Evolutionary conservation across 495 filamentous ascomycete genomes (phyloP).

Genomic region (Lophium mytilinum): DNA sequence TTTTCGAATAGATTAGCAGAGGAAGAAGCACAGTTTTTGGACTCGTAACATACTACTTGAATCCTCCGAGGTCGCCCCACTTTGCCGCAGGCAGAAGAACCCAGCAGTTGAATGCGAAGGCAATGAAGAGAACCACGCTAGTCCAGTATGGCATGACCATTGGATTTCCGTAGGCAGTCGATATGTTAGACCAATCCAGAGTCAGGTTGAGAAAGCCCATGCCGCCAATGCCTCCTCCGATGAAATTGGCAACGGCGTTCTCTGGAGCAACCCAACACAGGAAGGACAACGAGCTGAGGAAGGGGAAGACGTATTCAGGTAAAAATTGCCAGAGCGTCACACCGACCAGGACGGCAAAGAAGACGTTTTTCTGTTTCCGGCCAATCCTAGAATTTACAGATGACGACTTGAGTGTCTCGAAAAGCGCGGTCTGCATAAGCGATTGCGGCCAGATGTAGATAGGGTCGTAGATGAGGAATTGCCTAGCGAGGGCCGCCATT

Average conservation of each 20-base stretch:
- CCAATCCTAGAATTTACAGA: conserved; percentile 33
- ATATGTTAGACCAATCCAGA: conserved; percentile 50
- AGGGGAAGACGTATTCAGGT: conserved; percentile 50
- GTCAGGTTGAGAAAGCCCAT: conserved; percentile 52
- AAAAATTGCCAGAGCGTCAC: conserved; percentile 52
- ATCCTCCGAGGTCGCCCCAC: conserved; percentile 46
- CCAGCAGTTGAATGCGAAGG: conserved; percentile 49
- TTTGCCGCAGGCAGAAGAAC: conserved; percentile 48
- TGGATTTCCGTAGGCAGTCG: conserved; percentile 41
- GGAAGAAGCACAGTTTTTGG: no score
- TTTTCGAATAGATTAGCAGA: no score
- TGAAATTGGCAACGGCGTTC: conserved; percentile 49
- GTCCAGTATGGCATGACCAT: conserved; percentile 50
- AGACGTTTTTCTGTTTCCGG: conserved; percentile 46
- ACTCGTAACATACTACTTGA: conserved; percentile 37
- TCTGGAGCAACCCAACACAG: conserved; percentile 54
- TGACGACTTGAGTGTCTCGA: conserved; percentile 46
- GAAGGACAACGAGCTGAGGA: conserved; percentile 49
- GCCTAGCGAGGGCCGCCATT: conserved; percentile 46
- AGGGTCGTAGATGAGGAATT: conserved; percentile 49
- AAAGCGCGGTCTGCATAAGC: conserved; percentile 47
- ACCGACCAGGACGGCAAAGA: conserved; percentile 44
- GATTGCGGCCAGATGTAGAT: conserved; percentile 45
- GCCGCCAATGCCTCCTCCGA: conserved; percentile 48
- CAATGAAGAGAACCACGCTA: conserved; percentile 44